Evolutionary conservation across 352 stramenopile genomes (phyloP).

Genomic region (Globisporangium viniferum): DNA sequence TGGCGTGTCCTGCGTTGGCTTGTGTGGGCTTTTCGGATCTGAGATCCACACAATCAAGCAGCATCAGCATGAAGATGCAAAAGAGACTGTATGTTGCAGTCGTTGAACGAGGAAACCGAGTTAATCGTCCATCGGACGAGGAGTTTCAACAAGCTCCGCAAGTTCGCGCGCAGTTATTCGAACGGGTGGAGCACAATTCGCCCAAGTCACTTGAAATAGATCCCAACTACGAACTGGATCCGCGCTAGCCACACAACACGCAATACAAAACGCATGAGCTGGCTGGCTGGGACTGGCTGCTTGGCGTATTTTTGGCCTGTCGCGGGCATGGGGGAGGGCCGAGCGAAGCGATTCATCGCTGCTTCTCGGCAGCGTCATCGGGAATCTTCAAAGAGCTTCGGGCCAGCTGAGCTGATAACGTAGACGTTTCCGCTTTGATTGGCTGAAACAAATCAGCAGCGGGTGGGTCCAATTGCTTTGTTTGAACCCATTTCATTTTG

Average conservation of each 20-base stretch:
- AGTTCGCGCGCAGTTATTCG: neutral
- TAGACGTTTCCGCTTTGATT: constrained; percentile 13
- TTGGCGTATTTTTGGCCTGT: constrained; percentile 5
- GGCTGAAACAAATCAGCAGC: constrained; percentile 3
- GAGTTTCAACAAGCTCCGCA: neutral
- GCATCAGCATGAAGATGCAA: neutral
- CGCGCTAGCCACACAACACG: neutral
- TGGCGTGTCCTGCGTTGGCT: neutral
- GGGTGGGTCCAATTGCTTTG: neutral
- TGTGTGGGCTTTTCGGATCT: neutral
- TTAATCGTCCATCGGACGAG: neutral
- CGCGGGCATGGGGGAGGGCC: neutral
- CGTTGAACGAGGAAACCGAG: neutral
- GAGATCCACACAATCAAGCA: neutral
- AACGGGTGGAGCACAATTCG: neutral
- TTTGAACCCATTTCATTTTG: neutral
- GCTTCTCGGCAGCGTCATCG: constrained; percentile 14
- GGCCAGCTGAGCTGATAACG: constrained; percentile 10
- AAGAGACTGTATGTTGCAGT: neutral
- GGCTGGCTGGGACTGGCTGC: neutral
- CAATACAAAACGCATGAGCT: neutral
- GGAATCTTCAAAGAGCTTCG: constrained; percentile 15
- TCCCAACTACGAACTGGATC: neutral
- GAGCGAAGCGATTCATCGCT: constrained; percentile 1
- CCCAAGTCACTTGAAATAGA: neutral